Percentiles rank a stretch among this genome's conserved stretches.
phyloP scores from a whole-genome alignment of 768 basidiomycete genomes.

The Podaxis mareebaensis region DNA sequence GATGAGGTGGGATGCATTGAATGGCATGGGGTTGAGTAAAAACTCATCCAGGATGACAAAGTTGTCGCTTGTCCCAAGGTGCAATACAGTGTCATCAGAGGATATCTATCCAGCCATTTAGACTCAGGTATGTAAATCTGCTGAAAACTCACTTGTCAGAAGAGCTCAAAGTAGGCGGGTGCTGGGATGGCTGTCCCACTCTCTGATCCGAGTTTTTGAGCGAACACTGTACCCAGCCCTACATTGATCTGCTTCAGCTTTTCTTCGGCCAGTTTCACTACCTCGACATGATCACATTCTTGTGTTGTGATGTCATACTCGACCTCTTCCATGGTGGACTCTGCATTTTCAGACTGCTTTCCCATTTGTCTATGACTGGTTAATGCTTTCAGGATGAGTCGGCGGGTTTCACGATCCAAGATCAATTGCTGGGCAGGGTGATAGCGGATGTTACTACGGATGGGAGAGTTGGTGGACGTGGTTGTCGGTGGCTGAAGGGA shows the following conservation, averaged over 20 bases:
- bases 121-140: no score
- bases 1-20: not conserved
- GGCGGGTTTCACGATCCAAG: slow-evolving; percentile 12
- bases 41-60: not conserved
- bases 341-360: not conserved
- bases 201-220: not conserved
- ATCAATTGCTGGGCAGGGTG: slow-evolving; percentile 18
- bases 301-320: not conserved
- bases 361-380: not conserved
- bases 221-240: not conserved
- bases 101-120: not conserved
- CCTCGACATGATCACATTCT: not conserved
- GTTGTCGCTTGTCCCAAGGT: not conserved
- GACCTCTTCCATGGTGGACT: not conserved
- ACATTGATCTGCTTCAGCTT: not conserved
- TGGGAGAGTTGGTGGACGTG: slow-evolving; percentile 20
- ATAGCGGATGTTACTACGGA: not conserved
- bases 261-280: not conserved
- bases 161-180: not conserved
- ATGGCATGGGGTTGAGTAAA: not conserved
- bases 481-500: slow-evolving; percentile 29
- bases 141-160: not conserved
- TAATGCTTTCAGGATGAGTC: not conserved
- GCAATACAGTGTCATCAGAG: not conserved
- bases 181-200: not conserved